Evolutionary conservation across 805 yeast genomes (phyloP).

Genomic region (Danielozyma ontarioensis): DNA sequence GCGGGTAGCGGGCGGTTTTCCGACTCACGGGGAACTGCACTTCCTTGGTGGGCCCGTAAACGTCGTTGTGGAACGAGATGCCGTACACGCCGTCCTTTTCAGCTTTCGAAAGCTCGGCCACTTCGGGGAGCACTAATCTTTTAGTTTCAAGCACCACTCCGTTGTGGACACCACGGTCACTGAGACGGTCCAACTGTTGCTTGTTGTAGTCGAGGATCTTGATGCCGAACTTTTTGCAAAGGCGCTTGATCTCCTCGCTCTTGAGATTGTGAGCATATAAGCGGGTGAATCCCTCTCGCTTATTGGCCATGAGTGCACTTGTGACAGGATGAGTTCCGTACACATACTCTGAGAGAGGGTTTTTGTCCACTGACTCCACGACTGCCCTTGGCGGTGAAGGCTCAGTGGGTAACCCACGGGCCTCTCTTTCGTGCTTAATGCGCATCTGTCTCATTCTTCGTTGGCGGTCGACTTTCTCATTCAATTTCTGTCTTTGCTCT

Average conservation of each 20-base stretch:
- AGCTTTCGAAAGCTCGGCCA: conserved; percentile 21
- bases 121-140: conserved; percentile 36
- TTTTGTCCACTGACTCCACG: conserved; percentile 11
- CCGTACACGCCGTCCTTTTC: conserved; percentile 13
- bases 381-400: not conserved
- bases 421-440: conserved; percentile 12
- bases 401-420: not conserved
- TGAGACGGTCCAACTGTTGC: conserved; percentile 54
- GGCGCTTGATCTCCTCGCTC: conserved; percentile 35
- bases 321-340: conserved; percentile 73
- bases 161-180: conserved; percentile 73
- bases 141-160: conserved; percentile 70
- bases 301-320: conserved; percentile 58
- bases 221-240: conserved; percentile 43
- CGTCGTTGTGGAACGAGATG: conserved; percentile 12
- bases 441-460: conserved; percentile 20
- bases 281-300: conserved; percentile 48
- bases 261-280: conserved; percentile 44
- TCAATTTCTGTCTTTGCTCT: conserved; percentile 19
- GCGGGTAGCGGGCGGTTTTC: conserved; percentile 34
- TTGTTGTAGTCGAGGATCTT: conserved; percentile 31
- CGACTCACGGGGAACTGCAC: conserved; percentile 17
- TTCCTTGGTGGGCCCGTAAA: conserved; percentile 6
- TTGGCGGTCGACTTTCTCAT: conserved; percentile 29
- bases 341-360: conserved; percentile 60